Conservation (phyloP, 768 basidiomycete species). For the Pleurotus eryngii region DNA sequence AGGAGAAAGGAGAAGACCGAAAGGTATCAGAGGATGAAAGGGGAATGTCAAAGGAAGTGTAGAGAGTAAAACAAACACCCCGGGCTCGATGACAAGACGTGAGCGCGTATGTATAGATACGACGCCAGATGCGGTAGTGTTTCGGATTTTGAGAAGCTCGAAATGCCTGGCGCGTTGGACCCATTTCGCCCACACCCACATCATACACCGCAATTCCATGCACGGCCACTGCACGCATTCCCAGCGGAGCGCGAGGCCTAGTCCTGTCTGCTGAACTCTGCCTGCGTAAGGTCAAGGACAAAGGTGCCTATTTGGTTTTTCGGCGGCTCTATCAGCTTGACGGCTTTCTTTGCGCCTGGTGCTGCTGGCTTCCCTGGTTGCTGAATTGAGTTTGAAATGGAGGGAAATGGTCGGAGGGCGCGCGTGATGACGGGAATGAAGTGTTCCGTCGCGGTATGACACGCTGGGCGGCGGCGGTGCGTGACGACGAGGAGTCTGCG, state of each 20-base stretch:
- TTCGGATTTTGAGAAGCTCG: too few relatives aligned
- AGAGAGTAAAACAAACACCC: background rate
- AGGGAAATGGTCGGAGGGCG: slow-evolving; percentile 74
- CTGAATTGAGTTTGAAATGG: slow-evolving; percentile 45
- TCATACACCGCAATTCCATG: background rate
- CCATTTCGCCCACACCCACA: background rate
- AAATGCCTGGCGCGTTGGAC: background rate
- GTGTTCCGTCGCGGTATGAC: slow-evolving; percentile 39
- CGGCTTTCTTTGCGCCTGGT: slow-evolving; percentile 40
- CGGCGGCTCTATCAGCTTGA: slow-evolving; percentile 80
- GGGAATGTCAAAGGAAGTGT: background rate
- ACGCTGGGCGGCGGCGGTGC: slow-evolving; percentile 24
- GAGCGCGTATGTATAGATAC: too few relatives aligned
- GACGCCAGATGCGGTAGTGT: too few relatives aligned
- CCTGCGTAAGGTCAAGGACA: slow-evolving; percentile 78
- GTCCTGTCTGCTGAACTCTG: slow-evolving; percentile 70
- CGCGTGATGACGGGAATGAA: slow-evolving; percentile 69
- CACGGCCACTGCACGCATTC: too few relatives aligned
- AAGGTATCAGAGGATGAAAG: background rate
- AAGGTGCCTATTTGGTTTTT: slow-evolving; percentile 68
- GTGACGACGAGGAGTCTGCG: slow-evolving; percentile 37
- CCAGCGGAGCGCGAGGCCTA: slow-evolving; percentile 7
- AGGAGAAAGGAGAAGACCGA: background rate
- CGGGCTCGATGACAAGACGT: background rate
- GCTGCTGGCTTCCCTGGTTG: slow-evolving; percentile 24